Evolutionary conservation across 2,329 filamentous ascomycete species (phyloP).

Genomic region (Cercospora sp.): DNA sequence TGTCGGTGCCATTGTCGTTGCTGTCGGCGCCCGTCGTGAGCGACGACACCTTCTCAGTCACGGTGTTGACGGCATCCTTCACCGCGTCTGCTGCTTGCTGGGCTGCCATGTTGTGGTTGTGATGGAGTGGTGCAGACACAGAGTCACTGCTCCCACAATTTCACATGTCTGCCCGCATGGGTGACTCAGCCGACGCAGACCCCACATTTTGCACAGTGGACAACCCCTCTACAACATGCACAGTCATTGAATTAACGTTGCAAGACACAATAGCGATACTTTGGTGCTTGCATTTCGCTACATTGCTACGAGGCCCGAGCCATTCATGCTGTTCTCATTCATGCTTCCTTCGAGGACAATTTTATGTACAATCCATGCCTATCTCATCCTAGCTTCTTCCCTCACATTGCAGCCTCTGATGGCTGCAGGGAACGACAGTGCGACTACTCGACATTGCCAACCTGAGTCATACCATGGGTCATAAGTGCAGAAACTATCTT

Average conservation of each 20-base stretch:
- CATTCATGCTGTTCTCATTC: background rate
- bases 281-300: background rate
- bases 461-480: background rate
- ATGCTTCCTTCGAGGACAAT: background rate
- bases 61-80: constrained; percentile 41
- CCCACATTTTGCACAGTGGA: background rate
- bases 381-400: background rate
- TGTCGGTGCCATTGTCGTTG: constrained; percentile 8
- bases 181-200: background rate
- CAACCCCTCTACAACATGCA: background rate
- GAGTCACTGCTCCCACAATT: background rate
- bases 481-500: background rate
- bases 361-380: background rate
- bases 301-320: background rate
- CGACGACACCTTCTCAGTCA: constrained; percentile 39
- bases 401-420: background rate
- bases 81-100: constrained; percentile 41
- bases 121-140: background rate
- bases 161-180: background rate
- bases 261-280: background rate
- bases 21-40: constrained; percentile 39
- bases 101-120: constrained; percentile 35
- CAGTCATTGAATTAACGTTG: background rate
- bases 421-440: background rate
- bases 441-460: background rate